These are phyloP conservation scores for Diaporthe sp. DNA, from an alignment of 2,329 filamentous ascomycete species.

Conservation along the genomic window DNA sequence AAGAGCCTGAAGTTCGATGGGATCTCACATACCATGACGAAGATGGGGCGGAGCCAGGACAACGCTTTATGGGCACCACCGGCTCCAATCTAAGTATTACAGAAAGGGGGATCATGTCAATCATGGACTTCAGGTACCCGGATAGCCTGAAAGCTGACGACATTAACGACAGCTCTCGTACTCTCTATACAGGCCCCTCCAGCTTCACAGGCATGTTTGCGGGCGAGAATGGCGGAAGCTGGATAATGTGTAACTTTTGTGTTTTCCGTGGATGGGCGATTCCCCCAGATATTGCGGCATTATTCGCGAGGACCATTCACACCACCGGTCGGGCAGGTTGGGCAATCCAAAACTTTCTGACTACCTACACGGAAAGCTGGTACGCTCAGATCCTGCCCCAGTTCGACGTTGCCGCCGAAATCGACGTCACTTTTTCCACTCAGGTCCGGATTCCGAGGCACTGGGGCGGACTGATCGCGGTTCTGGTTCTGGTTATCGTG, in stretches of 20 bases:
- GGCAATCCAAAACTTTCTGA: conserved; percentile 13
- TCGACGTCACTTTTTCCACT: neutral
- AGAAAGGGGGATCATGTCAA: neutral
- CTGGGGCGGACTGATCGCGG: neutral
- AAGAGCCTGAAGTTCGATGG: neutral
- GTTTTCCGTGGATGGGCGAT: neutral
- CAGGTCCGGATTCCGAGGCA: neutral
- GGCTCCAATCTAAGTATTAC: neutral
- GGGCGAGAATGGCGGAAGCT: no score
- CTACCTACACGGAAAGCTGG: neutral
- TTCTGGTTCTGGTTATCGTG: neutral
- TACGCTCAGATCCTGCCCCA: conserved; percentile 8
- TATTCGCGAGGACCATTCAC: neutral
- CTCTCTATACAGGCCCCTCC: no score
- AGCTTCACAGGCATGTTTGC: no score
- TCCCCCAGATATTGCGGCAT: neutral
- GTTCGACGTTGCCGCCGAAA: neutral
- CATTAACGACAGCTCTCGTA: no score
- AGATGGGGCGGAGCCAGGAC: neutral
- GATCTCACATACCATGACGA: neutral
- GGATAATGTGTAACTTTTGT: no score
- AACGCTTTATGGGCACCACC: neutral
- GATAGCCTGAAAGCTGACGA: no score
- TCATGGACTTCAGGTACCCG: no score
- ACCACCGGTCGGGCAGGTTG: neutral